Base-by-base conservation (phyloP, 2,329 filamentous ascomycete genomes). In the Nemania sp. region DNA sequence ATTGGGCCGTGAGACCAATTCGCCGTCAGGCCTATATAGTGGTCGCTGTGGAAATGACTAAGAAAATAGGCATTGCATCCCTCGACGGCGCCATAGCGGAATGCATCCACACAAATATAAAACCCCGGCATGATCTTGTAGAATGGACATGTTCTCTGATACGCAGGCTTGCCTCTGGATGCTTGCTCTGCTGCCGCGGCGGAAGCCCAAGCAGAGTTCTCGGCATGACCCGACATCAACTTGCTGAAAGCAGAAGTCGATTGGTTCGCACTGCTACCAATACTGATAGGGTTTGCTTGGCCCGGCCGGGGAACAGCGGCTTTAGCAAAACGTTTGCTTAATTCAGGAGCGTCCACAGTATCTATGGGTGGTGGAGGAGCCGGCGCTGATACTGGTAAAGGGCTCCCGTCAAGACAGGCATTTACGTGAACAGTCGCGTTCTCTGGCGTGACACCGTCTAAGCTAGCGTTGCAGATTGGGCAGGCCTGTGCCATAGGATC, bases 71-170 rank as follows among this genome's bases (percentile, higher is more conserved):
- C 95, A 55, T 90, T 89, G 74, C 93, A 97, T 0, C 92, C 93
- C 72, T 96, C 84, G 0, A 99, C 91, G 3, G 93, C 92, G 2
- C 95, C 95, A 71, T 98, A 99, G 18, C 94, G 87, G 71, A 99
- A 97, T 0, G 95, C 95, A 75, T 99, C 95, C 0, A 99, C 95
- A 59, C 92, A 96, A 54, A 98, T 96, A 65, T 84, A 91, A 70
- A 97, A 90, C 0, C 92, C 92, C 0, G 94, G 93, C 78, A 99
- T 88, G 65, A 98, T 97, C 76, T 99, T 99, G 80, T 99, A 99
- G 71, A 99, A 99, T 0, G 95, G 95, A 71, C 95, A 99, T 0
- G 92, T 97, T 50, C 95, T 86, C 71, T 94, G 85, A 70, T 94
- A 95, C 0, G 93, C 89, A 17, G 90, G 91, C 72, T 92, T 95